Percentiles rank a stretch among this genome's conserved stretches.
phyloP scores from a whole-genome alignment of 495 filamentous ascomycete genomes.

The Cladorrhinum samala region DNA sequence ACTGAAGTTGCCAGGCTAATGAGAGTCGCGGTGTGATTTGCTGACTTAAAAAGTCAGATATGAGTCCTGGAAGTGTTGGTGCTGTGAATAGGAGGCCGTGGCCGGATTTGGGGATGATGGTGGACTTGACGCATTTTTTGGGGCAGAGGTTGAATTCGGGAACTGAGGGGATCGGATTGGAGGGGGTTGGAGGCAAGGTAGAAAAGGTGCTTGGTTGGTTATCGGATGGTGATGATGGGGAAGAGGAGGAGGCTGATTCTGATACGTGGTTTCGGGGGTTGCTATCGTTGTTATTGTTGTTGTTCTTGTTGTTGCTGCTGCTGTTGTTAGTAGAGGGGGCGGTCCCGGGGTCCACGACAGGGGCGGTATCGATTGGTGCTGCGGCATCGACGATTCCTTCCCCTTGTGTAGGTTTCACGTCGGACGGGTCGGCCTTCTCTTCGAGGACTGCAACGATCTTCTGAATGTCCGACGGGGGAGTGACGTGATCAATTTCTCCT shows the following conservation, averaged over 20 bases:
- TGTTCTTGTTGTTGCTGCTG: too few relatives aligned
- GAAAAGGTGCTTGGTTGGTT: conserved; percentile 12
- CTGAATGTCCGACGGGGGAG: conserved; percentile 60
- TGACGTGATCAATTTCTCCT: conserved; percentile 70
- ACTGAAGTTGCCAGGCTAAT: conserved; percentile 83
- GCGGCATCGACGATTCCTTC: conserved; percentile 36
- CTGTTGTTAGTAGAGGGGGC: too few relatives aligned
- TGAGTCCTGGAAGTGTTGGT: conserved; percentile 67
- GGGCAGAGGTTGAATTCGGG: conserved; percentile 20
- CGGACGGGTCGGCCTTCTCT: conserved; percentile 12
- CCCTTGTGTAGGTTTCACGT: conserved; percentile 3
- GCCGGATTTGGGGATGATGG: conserved; percentile 67
- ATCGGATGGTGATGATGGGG: conserved; percentile 30
- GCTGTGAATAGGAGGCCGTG: conserved; percentile 83
- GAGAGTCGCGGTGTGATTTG: conserved; percentile 72
- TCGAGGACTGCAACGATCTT: conserved; percentile 47
- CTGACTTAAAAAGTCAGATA: conserved; percentile 71
- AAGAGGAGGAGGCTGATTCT: not conserved
- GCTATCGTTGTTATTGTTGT: not conserved
- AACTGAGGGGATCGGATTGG: conserved; percentile 16
- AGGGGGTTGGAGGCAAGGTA: conserved; percentile 34
- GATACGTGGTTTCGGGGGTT: not conserved
- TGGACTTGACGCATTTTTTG: conserved; percentile 56
- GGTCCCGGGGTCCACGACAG: too few relatives aligned
- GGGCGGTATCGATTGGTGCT: conserved; percentile 35